Percentiles rank a stretch among this genome's conserved stretches.
Conservation (phyloP, 352 stramenopile species). For the Thalassiosira mediterranea region DNA sequence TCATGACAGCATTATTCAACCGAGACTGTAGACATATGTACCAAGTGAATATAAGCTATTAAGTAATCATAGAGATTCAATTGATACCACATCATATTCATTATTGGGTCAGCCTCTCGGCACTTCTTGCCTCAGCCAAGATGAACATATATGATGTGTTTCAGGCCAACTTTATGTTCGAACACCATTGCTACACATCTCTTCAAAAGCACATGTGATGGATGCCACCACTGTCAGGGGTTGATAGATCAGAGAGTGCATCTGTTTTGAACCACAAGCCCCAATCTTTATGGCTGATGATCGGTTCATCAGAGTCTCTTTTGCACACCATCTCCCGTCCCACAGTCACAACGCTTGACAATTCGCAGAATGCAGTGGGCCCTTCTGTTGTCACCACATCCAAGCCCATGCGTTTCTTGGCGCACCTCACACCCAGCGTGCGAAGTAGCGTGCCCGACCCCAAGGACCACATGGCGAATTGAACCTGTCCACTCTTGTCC, state of each 20-base stretch:
- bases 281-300: conserved; percentile 10
- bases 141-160: too few relatives aligned
- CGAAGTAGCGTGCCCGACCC: conserved; percentile 37
- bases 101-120: too few relatives aligned
- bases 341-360: conserved; percentile 37
- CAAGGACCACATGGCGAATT: conserved; percentile 39
- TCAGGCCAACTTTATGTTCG: too few relatives aligned
- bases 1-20: too few relatives aligned
- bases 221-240: conserved; percentile 35
- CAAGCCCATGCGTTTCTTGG: too few relatives aligned
- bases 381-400: not conserved
- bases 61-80: too few relatives aligned
- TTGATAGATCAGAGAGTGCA: not conserved
- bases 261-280: conserved; percentile 49
- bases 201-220: conserved; percentile 37
- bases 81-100: too few relatives aligned
- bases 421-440: conserved; percentile 29
- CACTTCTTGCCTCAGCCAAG: too few relatives aligned
- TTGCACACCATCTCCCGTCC: conserved; percentile 35
- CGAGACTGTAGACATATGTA: too few relatives aligned
- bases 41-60: too few relatives aligned
- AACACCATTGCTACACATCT: too few relatives aligned
- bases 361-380: conserved; percentile 41
- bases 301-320: conserved; percentile 14
- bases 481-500: conserved; percentile 18